Conservation (phyloP, 495 filamentous ascomycete species). For the Penicillium argentinense region DNA sequence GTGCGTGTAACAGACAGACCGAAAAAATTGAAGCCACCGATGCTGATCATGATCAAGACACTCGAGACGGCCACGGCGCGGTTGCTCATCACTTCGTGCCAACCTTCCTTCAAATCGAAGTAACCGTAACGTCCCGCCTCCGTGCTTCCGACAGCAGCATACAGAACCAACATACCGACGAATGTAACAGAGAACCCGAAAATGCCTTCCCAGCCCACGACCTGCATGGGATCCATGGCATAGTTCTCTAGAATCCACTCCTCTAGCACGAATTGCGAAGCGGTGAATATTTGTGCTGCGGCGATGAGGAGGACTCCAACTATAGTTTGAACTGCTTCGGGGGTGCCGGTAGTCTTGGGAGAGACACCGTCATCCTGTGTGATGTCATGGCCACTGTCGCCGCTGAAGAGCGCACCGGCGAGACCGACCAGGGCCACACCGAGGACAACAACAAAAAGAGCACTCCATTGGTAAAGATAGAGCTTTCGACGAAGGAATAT, state of each 20-base stretch:
- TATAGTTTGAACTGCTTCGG: constrained; percentile 68
- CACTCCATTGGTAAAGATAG: constrained; percentile 82
- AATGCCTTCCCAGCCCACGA: constrained; percentile 94
- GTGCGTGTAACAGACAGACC: constrained; percentile 85
- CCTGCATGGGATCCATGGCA: constrained; percentile 80
- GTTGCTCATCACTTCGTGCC: constrained; percentile 70
- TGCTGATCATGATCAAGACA: constrained; percentile 91
- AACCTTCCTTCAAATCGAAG: constrained; percentile 86
- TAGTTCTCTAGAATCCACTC: constrained; percentile 93
- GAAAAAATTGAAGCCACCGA: constrained; percentile 98
- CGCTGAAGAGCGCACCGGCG: constrained; percentile 75
- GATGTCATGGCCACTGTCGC: constrained; percentile 52
- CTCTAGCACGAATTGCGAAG: constrained; percentile 92
- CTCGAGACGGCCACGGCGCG: constrained; percentile 70
- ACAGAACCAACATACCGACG: constrained; percentile 74
- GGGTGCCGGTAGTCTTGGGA: constrained; percentile 37
- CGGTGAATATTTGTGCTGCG: constrained; percentile 92
- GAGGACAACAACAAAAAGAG: constrained; percentile 79
- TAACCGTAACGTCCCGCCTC: constrained; percentile 74
- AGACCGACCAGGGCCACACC: constrained; percentile 90
- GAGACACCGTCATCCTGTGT: constrained; percentile 29
- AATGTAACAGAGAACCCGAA: constrained; percentile 89
- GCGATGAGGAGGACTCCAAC: constrained; percentile 88
- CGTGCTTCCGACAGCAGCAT: constrained; percentile 72
- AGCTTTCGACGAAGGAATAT: constrained; percentile 79